These are phyloP conservation scores for Aspergillus brasiliensis DNA, from an alignment of 2,329 filamentous ascomycete genomes.

Conservation along the genomic window DNA sequence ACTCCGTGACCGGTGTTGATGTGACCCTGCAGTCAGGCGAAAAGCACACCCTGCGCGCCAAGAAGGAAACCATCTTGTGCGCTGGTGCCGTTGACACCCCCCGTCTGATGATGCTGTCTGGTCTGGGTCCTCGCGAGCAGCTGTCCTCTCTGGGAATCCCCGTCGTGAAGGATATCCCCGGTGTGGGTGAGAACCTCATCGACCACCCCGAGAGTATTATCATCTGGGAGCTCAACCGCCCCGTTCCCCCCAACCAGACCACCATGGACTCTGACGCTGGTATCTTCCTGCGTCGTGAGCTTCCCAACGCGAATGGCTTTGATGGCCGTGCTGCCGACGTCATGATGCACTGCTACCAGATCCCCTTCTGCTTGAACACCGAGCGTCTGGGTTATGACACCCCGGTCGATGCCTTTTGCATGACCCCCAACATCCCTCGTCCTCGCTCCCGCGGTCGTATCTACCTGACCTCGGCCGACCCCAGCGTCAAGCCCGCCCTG, in stretches of 20 bases:
- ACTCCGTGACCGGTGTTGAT: constrained; percentile 72
- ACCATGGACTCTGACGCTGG: constrained; percentile 91
- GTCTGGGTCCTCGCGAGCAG: constrained; percentile 55
- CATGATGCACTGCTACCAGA: constrained; percentile 98
- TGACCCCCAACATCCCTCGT: constrained; percentile 88
- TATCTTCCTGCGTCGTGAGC: constrained; percentile 81
- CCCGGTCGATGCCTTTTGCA: constrained; percentile 80
- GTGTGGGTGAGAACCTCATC: constrained; percentile 65
- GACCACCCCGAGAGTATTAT: constrained; percentile 69
- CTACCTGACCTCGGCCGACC: constrained; percentile 75
- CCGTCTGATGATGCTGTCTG: constrained; percentile 61
- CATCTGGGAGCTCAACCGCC: constrained; percentile 77
- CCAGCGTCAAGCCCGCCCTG: constrained; percentile 75
- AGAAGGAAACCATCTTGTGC: constrained; percentile 75
- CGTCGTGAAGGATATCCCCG: constrained; percentile 62
- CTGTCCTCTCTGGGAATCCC: constrained; percentile 56
- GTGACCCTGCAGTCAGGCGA: constrained; percentile 65
- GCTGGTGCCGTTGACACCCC: constrained; percentile 83
- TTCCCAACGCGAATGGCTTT: constrained; percentile 65
- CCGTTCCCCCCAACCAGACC: constrained; percentile 76
- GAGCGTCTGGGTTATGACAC: constrained; percentile 73
- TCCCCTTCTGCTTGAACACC: constrained; percentile 88
- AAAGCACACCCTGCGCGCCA: constrained; percentile 60
- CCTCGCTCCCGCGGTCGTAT: constrained; percentile 75
- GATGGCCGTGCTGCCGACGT: constrained; percentile 80